Conservation (phyloP, 2,329 filamentous ascomycete species). For the Verticillium klebahnii region DNA sequence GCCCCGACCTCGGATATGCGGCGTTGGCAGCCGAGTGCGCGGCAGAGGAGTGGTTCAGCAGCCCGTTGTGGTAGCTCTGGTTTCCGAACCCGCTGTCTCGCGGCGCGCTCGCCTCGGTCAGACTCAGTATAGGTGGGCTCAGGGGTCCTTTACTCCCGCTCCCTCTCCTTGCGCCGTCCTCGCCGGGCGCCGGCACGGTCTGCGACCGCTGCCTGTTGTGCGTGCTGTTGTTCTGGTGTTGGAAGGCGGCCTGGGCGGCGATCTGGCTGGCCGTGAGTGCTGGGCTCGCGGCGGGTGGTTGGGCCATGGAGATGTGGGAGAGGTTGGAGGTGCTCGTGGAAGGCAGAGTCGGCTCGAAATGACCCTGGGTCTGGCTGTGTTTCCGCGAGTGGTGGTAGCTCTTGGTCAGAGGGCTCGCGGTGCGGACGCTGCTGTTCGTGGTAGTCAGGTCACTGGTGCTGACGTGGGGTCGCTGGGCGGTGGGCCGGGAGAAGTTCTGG, state of each 20-base stretch:
- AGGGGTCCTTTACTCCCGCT: slow-evolving; percentile 42
- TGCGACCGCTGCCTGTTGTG: slow-evolving; percentile 64
- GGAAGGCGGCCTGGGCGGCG: slow-evolving; percentile 73
- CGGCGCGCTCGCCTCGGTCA: slow-evolving; percentile 61
- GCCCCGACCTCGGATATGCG: slow-evolving; percentile 64
- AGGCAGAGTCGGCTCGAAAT: slow-evolving; percentile 70
- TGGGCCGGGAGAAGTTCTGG: slow-evolving; percentile 57
- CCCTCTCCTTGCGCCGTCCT: slow-evolving; percentile 23
- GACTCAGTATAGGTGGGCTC: slow-evolving; percentile 58
- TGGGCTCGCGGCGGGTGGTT: slow-evolving; percentile 35
- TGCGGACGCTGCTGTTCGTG: slow-evolving; percentile 21
- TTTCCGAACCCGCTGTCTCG: slow-evolving; percentile 49
- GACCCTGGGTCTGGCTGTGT: slow-evolving; percentile 69
- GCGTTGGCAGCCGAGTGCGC: slow-evolving; percentile 70
- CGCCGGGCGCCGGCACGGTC: slow-evolving; percentile 56
- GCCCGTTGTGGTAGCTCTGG: slow-evolving; percentile 55
- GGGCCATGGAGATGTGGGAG: slow-evolving; percentile 42
- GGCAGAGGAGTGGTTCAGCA: slow-evolving; percentile 54
- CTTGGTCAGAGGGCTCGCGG: slow-evolving; percentile 25
- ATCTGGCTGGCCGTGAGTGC: slow-evolving; percentile 67
- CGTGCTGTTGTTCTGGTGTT: slow-evolving; percentile 43
- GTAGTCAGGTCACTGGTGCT: slow-evolving; percentile 16
- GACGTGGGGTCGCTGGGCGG: slow-evolving; percentile 20
- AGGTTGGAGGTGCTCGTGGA: slow-evolving; percentile 54
- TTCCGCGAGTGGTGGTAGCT: slow-evolving; percentile 48